Base-by-base conservation (phyloP, 202 grass and related monocot species). In the Bolboschoenoplectus hybrid region DNA sequence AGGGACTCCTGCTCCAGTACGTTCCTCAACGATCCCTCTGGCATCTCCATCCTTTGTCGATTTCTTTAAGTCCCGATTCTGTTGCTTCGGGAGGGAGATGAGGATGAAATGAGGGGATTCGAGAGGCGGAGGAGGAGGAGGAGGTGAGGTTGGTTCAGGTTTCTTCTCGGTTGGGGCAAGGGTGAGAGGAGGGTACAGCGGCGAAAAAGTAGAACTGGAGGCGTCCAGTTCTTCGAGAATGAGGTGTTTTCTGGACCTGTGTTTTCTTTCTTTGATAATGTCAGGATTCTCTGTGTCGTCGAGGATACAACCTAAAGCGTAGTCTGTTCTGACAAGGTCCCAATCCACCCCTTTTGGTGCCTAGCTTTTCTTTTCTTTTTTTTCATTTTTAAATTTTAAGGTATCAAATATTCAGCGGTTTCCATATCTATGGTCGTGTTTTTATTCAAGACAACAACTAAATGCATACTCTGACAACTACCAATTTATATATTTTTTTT, bases 1-100 rank as follows among this genome's bases (percentile, higher is more conserved):
- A 99, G 92, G 69, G 69, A 85, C 3, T 94, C 87, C 93, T 99
- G 97, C 41, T 99, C 93, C 67, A 97, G 86, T 79, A 99, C 87
- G 89, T 99, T 99, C 65, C 78, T 89, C 88, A 99, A 89, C 80
- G 93, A 66, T 75, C 93, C 86, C 69, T 99, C 92, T 85, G 92
- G 92, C 63, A 52, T 60, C 76, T 89, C 88, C 86, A 86, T 87
- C 81, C 83, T 86, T 62, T 80, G 81, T 84, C 75, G 82, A 32
- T 60, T 73, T 72, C 68, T 49, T 52, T 63, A 7, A 79, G 68
- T 67, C 88, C 87, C 86, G 85, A 82, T 67, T 40, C 67, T n/a
- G 38, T 64, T 65, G 19, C 64, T 55, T 66, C 50, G 3, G 26
- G 78, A 44, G 34, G 43, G 45, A 74, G 70, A 74, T 74, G n/a